Evolutionary conservation across 257 asterid species (phyloP).

Genomic region (Gentiana straminea): DNA sequence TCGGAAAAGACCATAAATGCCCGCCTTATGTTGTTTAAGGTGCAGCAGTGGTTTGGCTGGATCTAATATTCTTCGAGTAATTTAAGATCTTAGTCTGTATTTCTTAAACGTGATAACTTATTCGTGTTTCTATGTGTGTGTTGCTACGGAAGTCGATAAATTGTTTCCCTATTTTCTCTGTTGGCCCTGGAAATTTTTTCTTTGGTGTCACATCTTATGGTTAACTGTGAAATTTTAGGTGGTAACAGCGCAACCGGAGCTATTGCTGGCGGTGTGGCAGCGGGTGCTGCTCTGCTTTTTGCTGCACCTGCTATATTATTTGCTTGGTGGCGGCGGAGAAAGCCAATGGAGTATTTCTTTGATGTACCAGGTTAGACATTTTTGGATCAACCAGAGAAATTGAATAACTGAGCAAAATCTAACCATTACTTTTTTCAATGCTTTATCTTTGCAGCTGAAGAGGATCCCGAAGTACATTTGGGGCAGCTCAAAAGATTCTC

Average conservation of each 20-base stretch:
- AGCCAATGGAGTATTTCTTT: constrained; percentile 40
- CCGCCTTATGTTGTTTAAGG: not conserved
- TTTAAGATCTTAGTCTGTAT: no score
- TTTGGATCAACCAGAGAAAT: not conserved
- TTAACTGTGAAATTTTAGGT: constrained; percentile 16
- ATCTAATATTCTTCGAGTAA: no score
- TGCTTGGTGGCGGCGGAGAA: constrained; percentile 55
- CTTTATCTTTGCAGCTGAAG: constrained; percentile 32
- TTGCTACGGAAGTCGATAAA: no score
- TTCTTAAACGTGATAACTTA: no score
- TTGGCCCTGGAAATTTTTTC: no score
- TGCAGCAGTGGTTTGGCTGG: no score
- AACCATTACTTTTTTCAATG: not conserved
- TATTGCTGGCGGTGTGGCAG: constrained; percentile 51
- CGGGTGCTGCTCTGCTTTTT: constrained; percentile 51
- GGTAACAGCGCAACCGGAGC: constrained; percentile 44
- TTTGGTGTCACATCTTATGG: not conserved
- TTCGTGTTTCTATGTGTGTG: no score
- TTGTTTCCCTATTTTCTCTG: no score
- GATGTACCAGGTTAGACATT: constrained; percentile 39
- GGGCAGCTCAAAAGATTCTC: constrained; percentile 47
- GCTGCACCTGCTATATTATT: constrained; percentile 45
- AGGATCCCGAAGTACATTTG: constrained; percentile 46
- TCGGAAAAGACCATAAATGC: not conserved
- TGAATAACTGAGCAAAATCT: not conserved